Evolutionary conservation across 1,284 basidiomycete species (phyloP).

Genomic region (Tylopilus sp.): DNA sequence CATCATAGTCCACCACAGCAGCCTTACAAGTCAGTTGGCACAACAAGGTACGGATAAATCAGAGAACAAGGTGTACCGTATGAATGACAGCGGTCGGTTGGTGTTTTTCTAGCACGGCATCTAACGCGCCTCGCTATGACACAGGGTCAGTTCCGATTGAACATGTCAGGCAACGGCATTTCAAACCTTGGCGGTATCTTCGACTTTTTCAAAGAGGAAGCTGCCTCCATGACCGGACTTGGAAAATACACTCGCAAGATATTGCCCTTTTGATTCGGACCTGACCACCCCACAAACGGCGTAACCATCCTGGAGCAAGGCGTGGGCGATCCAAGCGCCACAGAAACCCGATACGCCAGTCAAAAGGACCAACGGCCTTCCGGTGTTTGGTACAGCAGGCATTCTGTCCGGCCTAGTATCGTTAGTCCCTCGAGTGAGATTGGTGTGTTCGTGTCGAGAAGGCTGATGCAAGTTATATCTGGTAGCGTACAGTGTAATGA

Average conservation of each 20-base stretch:
- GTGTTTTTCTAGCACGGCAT: constrained; percentile 4
- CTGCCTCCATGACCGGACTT: not conserved
- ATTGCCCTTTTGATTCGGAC: constrained; percentile 1
- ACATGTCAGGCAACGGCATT: no score
- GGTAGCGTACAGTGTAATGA: no score
- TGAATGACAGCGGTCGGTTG: constrained; percentile 2
- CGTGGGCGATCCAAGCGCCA: constrained; percentile 11
- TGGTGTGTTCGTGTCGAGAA: not conserved
- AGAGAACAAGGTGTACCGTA: not conserved
- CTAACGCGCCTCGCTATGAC: constrained; percentile 2
- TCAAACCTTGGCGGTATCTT: constrained; percentile 10
- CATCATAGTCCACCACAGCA: constrained; percentile 11
- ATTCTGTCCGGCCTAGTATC: constrained; percentile 1
- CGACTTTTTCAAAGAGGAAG: constrained; percentile 4
- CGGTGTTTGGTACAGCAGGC: constrained; percentile 5
- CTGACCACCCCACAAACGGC: constrained; percentile 12
- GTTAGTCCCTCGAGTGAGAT: not conserved
- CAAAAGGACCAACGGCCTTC: constrained; percentile 5
- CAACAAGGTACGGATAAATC: not conserved
- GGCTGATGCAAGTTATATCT: no score
- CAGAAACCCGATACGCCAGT: constrained; percentile 12
- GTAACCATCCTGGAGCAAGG: constrained; percentile 9
- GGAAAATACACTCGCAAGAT: constrained; percentile 3
- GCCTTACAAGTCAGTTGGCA: constrained; percentile 6
- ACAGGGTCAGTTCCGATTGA: not conserved